Evolutionary conservation across 805 yeast species (phyloP), one percentile per base, ranked within the genome.

Genomic region (Peterozyma xylosa): DNA sequence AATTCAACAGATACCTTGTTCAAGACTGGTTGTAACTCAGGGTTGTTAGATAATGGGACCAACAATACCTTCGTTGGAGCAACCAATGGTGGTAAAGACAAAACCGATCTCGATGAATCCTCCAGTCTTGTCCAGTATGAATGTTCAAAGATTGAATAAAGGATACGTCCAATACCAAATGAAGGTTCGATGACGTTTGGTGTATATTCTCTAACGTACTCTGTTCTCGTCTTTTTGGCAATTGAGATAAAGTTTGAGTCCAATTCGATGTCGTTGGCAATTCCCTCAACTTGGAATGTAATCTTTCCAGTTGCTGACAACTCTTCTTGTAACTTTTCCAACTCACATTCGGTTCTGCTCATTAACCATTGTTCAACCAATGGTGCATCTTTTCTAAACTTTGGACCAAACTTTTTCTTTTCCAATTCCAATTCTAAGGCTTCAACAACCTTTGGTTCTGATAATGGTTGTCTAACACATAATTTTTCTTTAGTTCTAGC

Each of bases 151-250:
- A 91, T 67, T 35, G 96, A 78, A 71, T 93, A 93, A 52, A 93
- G 72, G 64, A 95, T 88, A 72, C 99, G 90, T 48, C 99, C 99
- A 62, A 93, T 84, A 78, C 99, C 99, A 60, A 93, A 93, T 6
- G 99, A 93, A 50, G 99, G 99, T 71, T 93, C 99, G 58, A 93
- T 93, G 49, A 93, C 99, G 62, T 86, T 89, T 50, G 99, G 99
- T 53, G 87, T 86, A 70, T 70, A 93, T 70, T 95, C 99, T 62
- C 98, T 86, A 46, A 93, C 74, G 64, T 90, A 96, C 68, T 88
- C 96, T 41, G 83, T 82, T 60, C 80, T 82, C 44, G 83, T 80
- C 62, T 78, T 82, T 71, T 85, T 80, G 55, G 76, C 86, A 59
- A 93, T 88, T 52, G 73, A 72, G 52, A 93, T 73, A 55, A 88